These are phyloP conservation scores for Immersiella caudata DNA, from an alignment of 495 filamentous ascomycete genomes.

Conservation along the genomic window DNA sequence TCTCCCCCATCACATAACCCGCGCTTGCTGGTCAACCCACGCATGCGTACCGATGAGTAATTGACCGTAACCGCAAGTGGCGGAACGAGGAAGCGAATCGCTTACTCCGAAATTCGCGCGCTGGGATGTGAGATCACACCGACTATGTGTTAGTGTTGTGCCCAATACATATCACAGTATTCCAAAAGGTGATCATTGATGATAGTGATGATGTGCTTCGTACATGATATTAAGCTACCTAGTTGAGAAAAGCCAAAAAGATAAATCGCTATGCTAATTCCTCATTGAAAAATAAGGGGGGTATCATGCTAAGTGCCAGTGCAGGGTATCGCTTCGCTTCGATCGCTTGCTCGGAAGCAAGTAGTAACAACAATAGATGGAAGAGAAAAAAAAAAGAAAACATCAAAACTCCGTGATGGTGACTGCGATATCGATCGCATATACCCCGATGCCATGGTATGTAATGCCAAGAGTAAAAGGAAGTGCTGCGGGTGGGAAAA, in stretches of 20 bases:
- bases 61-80: neutral
- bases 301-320: slow-evolving; percentile 8
- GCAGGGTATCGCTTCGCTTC: slow-evolving; percentile 1
- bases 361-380: neutral
- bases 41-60: neutral
- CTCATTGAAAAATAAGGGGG: neutral
- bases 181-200: neutral
- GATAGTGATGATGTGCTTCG: neutral
- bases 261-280: slow-evolving; percentile 9
- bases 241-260: neutral
- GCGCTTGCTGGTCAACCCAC: too few relatives aligned
- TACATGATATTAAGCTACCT: slow-evolving; percentile 12
- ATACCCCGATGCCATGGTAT: neutral
- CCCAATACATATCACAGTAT: neutral
- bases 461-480: neutral
- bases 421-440: neutral
- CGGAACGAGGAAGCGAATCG: neutral
- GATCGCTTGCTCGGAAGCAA: neutral
- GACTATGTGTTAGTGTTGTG: neutral
- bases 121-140: neutral
- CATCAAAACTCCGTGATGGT: slow-evolving; percentile 8
- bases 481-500: neutral
- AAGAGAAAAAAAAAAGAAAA: neutral
- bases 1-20: neutral
- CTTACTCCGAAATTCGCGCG: neutral